A percentile compares a stretch with the other conserved stretches of the same genome.
Conservation (phyloP, 108 stramenopile species). For the Fragilariopsis cylindrus region DNA sequence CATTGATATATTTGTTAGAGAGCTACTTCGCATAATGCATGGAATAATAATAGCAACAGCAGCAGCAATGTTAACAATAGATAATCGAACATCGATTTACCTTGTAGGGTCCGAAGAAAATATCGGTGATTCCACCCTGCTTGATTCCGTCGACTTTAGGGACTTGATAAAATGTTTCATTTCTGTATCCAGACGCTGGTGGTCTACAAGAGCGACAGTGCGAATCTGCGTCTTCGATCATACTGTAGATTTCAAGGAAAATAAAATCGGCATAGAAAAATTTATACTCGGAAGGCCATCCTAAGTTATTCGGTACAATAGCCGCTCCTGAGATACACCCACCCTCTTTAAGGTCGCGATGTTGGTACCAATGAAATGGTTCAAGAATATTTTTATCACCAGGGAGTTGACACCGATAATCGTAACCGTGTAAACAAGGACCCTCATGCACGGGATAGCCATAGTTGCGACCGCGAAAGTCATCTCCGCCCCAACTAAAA, state of each 20-base stretch:
- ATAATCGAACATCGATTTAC: background rate
- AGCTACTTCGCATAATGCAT: background rate
- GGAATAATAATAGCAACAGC: conserved; percentile 24
- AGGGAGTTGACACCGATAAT: conserved; percentile 4
- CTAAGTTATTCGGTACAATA: conserved; percentile 22
- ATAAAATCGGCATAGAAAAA: conserved; percentile 35
- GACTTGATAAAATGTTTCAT: conserved; percentile 7
- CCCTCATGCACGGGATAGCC: conserved; percentile 35
- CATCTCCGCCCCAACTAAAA: conserved; percentile 22
- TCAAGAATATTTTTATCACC: conserved; percentile 6
- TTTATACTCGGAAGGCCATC: conserved; percentile 31
- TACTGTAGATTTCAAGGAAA: conserved; percentile 22
- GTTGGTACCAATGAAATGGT: conserved; percentile 32
- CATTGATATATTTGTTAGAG: background rate
- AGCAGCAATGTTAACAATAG: no score
- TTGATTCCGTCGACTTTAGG: background rate
- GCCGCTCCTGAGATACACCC: conserved; percentile 26
- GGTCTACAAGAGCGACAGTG: conserved; percentile 23
- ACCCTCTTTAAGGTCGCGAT: conserved; percentile 20
- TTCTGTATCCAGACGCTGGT: conserved; percentile 9
- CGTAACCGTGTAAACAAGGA: conserved; percentile 19
- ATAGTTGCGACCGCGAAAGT: conserved; percentile 28
- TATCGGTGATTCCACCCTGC: conserved; percentile 11
- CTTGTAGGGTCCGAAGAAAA: conserved; percentile 39
- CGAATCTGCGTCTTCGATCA: conserved; percentile 13